A percentile compares a stretch with the other conserved stretches of the same genome.
These are phyloP conservation scores for Thyridium curvatum DNA, from an alignment of 2,329 filamentous ascomycete species.

Conservation along the genomic window DNA sequence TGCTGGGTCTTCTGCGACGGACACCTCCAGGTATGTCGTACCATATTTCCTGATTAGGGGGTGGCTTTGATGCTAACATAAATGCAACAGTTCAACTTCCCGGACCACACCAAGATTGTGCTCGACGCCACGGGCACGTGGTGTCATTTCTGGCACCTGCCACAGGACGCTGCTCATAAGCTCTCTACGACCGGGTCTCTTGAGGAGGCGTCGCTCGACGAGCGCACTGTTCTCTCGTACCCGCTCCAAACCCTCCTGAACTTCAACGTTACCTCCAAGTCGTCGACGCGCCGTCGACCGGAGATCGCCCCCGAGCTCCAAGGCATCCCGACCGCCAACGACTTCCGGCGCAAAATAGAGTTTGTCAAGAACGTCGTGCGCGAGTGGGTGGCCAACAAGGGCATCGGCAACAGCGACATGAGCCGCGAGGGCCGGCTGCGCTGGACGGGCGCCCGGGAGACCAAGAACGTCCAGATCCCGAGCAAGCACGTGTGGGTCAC, in stretches of 20 bases:
- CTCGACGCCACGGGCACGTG: conserved; percentile 67
- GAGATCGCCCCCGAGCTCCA: conserved; percentile 56
- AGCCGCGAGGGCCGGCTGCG: conserved; percentile 44
- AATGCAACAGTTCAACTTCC: conserved; percentile 70
- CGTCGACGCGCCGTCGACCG: conserved; percentile 45
- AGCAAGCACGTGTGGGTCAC: conserved; percentile 64
- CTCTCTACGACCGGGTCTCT: conserved; percentile 61
- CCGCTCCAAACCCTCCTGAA: conserved; percentile 69
- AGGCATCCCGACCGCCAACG: conserved; percentile 64
- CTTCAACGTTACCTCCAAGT: conserved; percentile 44
- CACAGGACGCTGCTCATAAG: conserved; percentile 61
- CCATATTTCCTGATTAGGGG: not conserved
- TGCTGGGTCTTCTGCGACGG: conserved; percentile 79
- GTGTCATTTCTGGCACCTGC: conserved; percentile 73
- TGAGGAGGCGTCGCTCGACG: conserved; percentile 62
- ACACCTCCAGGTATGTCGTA: conserved; percentile 57
- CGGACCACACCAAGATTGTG: conserved; percentile 81
- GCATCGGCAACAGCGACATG: conserved; percentile 62
- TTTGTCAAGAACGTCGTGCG: conserved; percentile 64
- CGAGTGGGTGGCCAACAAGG: conserved; percentile 66
- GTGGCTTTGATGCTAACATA: not conserved
- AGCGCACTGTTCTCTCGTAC: conserved; percentile 65
- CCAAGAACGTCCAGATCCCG: conserved; percentile 40
- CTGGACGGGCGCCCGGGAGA: conserved; percentile 55
- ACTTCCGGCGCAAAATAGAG: conserved; percentile 66